phyloP scores from a whole-genome alignment of 2,329 filamentous ascomycete species.

The Cladobotryum protrusum region DNA sequence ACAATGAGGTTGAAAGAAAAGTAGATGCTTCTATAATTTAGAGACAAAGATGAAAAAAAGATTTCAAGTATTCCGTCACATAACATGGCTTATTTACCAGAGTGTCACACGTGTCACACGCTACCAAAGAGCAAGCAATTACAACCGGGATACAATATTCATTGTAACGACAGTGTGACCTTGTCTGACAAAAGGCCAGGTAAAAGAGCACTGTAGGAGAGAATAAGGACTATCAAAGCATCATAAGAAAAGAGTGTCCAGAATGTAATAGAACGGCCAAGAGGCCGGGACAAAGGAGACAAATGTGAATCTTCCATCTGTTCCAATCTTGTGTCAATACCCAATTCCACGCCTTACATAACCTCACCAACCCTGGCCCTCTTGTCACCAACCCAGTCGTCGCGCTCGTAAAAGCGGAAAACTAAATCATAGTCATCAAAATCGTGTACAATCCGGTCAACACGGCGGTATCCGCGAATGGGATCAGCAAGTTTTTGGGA shows the following conservation, averaged over 20 bases:
- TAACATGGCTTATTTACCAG: no score
- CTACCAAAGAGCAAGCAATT: no score
- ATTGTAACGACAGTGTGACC: no score
- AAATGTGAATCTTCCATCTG: neutral
- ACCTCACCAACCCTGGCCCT: conserved; percentile 50
- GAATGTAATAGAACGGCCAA: conserved; percentile 1
- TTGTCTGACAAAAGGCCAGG: no score
- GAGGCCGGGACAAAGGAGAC: neutral
- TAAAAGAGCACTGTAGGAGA: no score
- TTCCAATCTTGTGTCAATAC: neutral
- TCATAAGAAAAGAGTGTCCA: conserved; percentile 5
- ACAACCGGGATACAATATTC: no score
- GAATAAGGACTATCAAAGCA: no score
- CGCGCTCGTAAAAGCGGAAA: conserved; percentile 91
- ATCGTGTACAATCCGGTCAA: conserved; percentile 95
- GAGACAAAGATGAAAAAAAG: no score
- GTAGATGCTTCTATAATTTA: no score
- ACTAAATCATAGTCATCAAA: conserved; percentile 96
- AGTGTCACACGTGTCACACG: no score
- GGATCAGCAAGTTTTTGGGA: conserved; percentile 60
- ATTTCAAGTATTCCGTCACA: no score
- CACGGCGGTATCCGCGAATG: conserved; percentile 77
- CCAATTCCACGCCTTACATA: conserved; percentile 14
- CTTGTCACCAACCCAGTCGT: conserved; percentile 62
- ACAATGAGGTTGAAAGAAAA: no score